Conservation (phyloP, 805 yeast species). For the Middelhovenomyces tepae region DNA sequence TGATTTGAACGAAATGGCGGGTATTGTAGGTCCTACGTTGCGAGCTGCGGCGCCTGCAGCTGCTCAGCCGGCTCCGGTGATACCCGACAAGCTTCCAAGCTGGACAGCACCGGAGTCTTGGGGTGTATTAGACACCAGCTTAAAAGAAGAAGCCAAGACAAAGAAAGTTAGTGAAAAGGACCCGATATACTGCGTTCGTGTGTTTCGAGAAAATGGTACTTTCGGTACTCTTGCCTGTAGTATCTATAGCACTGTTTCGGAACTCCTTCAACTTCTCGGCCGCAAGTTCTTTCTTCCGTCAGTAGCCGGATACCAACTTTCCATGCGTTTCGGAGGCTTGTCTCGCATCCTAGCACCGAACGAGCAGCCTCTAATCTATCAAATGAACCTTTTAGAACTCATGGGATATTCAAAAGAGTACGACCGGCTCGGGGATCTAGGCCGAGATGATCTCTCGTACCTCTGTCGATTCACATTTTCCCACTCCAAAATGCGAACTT, state of each 20-base stretch:
- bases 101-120: conserved; percentile 24
- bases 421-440: conserved; percentile 71
- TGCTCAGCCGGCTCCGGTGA: too few relatives aligned
- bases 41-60: conserved; percentile 4
- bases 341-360: conserved; percentile 62
- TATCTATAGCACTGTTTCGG: conserved; percentile 66
- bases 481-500: conserved; percentile 49
- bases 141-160: conserved; percentile 1
- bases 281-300: conserved; percentile 68
- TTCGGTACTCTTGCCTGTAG: conserved; percentile 79
- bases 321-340: conserved; percentile 66
- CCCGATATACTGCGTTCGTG: conserved; percentile 40
- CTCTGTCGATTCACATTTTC: conserved; percentile 73
- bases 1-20: conserved; percentile 42
- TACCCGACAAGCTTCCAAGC: conserved; percentile 3
- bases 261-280: conserved; percentile 59
- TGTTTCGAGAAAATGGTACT: conserved; percentile 76
- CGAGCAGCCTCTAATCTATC: conserved; percentile 72
- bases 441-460: conserved; percentile 75
- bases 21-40: conserved; percentile 32
- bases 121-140: conserved; percentile 15
- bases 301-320: conserved; percentile 64
- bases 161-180: conserved; percentile 8
- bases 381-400: conserved; percentile 57
- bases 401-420: conserved; percentile 73